Base-by-base conservation (phyloP, 257 asterid species). In the Lycium ferocissimum region DNA sequence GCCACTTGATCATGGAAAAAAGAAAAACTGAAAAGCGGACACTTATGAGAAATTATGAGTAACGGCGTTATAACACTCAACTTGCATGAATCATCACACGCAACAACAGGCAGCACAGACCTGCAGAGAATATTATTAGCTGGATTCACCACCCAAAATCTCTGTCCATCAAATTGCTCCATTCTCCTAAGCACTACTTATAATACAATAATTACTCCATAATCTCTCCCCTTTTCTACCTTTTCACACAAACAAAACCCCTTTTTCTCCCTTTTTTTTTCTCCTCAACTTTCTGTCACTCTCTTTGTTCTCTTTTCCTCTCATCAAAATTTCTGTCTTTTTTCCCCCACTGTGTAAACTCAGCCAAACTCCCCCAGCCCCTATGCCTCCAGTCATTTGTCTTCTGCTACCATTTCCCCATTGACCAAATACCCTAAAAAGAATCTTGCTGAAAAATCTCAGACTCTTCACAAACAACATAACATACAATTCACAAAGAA, bases 191-290 rank as follows among this genome's bases (percentile, higher is more conserved):
- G 1, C 2, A 12, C 11, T 58, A 35, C 20, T 57, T 37, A 43
- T 80, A 10, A 7, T 75, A 12, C 38, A 80, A 59, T 59, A 59
- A 61, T 59, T 59, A 81, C 72, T 59, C 70, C n/a, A 63, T 38
- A 81, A 45, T 59, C 56, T 40, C 54, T 7, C 1, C 43, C 22
- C 13, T 11, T 51, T 76, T 76, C 63, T 51, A 51, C 81, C 81
- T 76, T 76, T 72, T 51, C 15, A n/a, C 33, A 59, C 66, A 59
- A 10, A 2, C 61, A 14, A 6, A 18, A 18, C 33, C 14, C 2
- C 62, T 26, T 51, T 82, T 63, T 81, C 43, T n/a, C 69, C 84
- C 84, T 53, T 57, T 51, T 57, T 69, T 57, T 15, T 76, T 69
- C 85, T 71, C 63, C 73, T 67, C 62, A 51, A 9, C 58, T 35